Base-by-base conservation (phyloP, 2,329 filamentous ascomycete species). In the Paraconiothyrium brasiliense region DNA sequence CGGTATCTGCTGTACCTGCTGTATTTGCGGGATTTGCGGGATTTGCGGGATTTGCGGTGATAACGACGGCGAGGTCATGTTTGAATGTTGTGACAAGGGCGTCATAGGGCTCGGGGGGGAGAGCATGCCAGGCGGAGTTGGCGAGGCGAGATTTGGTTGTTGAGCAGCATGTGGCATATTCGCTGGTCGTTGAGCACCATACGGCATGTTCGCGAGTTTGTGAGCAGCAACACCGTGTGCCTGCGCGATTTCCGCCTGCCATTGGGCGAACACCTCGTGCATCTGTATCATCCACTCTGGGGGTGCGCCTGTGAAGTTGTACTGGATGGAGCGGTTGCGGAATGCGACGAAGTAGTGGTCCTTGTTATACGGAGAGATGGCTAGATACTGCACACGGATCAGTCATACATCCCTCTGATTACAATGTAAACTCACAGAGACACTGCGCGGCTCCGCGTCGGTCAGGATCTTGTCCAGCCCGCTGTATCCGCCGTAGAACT, bases 321-420 rank as follows among this genome's bases (percentile, higher is more conserved):
- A 78, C 52, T 75, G 71, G 57, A 78, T 64, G 30, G 73, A 73
- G 27, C 69, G 67, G 50, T 78, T 68, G 8, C 59, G 65, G 54
- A 76, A 77, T 1, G 73, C 74, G 37, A 76, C 60, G 39, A 78
- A 77, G 62, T 73, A 76, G 37, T 77, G 75, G 11, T 72, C 59
- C 13, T 67, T 68, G 65, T 73, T 69, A 58, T 75, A 77, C 0
- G 74, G 75, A n/a, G 68, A 72, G 14, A 78, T 68, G 34, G 75
- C 73, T 20, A 78, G 67, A 52, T 76, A 75, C 75, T 78, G n/a
- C 14, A 7, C 43, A 41, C 39, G 3, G 1, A 49, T 62, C 43
- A 65, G 54, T 20, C 55, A 16, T 9, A 30, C 11, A 16, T 27
- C 13, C 22, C 37, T 43, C 8, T 14, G 16, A 8, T n/a, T 9